Conservation (phyloP, 345 rosid genomes). For the Draba incana region DNA sequence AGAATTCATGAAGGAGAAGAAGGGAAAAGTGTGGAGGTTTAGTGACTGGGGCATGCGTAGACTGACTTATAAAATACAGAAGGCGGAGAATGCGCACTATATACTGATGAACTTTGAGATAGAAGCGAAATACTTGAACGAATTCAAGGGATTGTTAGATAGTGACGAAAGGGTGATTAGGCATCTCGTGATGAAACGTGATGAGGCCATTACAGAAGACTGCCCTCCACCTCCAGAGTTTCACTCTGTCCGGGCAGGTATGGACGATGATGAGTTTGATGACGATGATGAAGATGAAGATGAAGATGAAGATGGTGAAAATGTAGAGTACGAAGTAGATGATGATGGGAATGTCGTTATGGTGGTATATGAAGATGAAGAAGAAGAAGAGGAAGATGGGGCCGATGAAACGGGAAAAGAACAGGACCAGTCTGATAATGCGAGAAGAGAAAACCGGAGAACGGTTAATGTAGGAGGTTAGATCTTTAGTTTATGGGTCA, state of each 20-base stretch:
- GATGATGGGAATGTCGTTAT: constrained; percentile 43
- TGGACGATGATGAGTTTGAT: constrained; percentile 56
- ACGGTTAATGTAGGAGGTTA: constrained; percentile 25
- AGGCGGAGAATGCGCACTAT: constrained; percentile 81
- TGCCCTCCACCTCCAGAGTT: constrained; percentile 92
- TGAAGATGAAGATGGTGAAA: constrained; percentile 41
- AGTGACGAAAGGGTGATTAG: constrained; percentile 83
- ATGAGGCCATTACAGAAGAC: constrained; percentile 71
- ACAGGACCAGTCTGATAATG: constrained; percentile 11
- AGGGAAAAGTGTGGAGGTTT: constrained; percentile 81
- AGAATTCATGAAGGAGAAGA: constrained; percentile 85
- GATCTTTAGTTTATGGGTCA: not conserved
- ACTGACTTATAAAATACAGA: constrained; percentile 84
- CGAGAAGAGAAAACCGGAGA: constrained; percentile 25
- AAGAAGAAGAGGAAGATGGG: constrained; percentile 29
- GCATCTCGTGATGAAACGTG: constrained; percentile 85
- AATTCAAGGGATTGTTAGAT: constrained; percentile 80
- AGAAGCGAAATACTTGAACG: constrained; percentile 80
- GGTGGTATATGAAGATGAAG: constrained; percentile 42
- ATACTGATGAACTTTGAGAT: constrained; percentile 93
- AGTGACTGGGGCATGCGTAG: constrained; percentile 94
- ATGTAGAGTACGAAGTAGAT: constrained; percentile 41
- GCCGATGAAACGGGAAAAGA: constrained; percentile 24
- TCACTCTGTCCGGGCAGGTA: constrained; percentile 55
- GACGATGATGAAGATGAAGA: constrained; percentile 52